Conservation (phyloP, 805 yeast genomes). For the Vanderwaltozyma yarrowii region DNA sequence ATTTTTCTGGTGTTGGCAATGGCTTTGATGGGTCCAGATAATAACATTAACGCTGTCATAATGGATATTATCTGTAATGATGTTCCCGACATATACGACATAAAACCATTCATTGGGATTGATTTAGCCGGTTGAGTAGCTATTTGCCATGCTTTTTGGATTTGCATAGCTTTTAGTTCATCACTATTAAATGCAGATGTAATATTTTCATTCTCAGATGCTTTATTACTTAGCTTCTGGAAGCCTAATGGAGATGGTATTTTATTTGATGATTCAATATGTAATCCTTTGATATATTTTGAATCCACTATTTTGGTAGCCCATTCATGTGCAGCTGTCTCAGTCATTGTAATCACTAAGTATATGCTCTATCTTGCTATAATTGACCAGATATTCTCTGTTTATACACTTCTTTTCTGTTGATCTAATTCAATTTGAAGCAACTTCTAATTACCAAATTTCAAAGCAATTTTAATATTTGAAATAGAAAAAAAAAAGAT, state of each 20-base stretch:
- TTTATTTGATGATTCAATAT: slow-evolving; percentile 5
- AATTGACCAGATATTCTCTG: too few species aligned
- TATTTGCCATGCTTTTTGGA: slow-evolving; percentile 75
- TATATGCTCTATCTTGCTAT: too few species aligned
- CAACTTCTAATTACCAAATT: too few species aligned
- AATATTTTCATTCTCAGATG: background rate
- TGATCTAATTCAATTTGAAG: too few species aligned
- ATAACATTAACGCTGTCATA: slow-evolving; percentile 77
- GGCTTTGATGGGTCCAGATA: slow-evolving; percentile 68
- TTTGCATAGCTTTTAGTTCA: slow-evolving; percentile 9
- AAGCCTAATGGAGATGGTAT: slow-evolving; percentile 24
- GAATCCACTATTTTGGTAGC: slow-evolving; percentile 6
- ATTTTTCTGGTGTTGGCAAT: slow-evolving; percentile 45
- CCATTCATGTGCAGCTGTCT: slow-evolving; percentile 6
- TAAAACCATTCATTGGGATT: slow-evolving; percentile 81
- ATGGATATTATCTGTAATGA: slow-evolving; percentile 84
- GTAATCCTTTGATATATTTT: slow-evolving; percentile 6
- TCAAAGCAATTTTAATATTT: too few species aligned
- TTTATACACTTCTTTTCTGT: too few species aligned
- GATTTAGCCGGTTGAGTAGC: slow-evolving; percentile 74
- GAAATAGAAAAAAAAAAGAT: too few species aligned
- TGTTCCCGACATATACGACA: slow-evolving; percentile 91
- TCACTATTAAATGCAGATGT: slow-evolving; percentile 1
- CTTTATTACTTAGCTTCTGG: slow-evolving; percentile 1
- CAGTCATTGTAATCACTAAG: too few species aligned